Conservation (phyloP, 495 filamentous ascomycete species). For the Penicillium ucsense region DNA sequence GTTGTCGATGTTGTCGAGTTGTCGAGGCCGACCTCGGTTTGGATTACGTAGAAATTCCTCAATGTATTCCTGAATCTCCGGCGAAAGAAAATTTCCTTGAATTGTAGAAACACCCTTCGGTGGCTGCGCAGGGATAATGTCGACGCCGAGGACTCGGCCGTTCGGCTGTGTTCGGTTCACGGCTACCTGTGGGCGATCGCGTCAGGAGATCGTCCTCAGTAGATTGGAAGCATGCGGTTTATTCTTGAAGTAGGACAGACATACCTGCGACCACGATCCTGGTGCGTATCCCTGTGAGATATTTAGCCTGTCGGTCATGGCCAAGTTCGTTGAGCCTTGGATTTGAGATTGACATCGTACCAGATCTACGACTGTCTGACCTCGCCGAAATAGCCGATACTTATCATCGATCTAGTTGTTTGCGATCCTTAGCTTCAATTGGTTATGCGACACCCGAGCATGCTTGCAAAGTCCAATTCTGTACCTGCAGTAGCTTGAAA, state of each 20-base stretch:
- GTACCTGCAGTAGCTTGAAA: conserved; percentile 78
- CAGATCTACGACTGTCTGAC: conserved; percentile 83
- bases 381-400: conserved; percentile 63
- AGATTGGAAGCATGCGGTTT: no score
- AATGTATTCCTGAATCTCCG: conserved; percentile 60
- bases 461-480: no score
- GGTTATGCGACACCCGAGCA: no score
- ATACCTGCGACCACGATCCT: conserved; percentile 86
- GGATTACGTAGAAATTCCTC: conserved; percentile 62
- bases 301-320: background rate
- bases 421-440: background rate
- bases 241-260: background rate
- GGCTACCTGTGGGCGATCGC: conserved; percentile 53
- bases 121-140: conserved; percentile 85
- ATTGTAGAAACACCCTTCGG: conserved; percentile 83
- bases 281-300: conserved; percentile 73
- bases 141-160: conserved; percentile 80
- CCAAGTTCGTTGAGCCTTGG: no score
- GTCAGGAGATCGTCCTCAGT: background rate
- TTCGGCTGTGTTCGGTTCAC: conserved; percentile 61
- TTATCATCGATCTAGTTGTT: conserved; percentile 61
- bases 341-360: conserved; percentile 29
- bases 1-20: conserved; percentile 3
- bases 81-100: conserved; percentile 81
- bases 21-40: conserved; percentile 43